Conservation (phyloP, 805 yeast genomes). For the Candida broadrunensis region DNA sequence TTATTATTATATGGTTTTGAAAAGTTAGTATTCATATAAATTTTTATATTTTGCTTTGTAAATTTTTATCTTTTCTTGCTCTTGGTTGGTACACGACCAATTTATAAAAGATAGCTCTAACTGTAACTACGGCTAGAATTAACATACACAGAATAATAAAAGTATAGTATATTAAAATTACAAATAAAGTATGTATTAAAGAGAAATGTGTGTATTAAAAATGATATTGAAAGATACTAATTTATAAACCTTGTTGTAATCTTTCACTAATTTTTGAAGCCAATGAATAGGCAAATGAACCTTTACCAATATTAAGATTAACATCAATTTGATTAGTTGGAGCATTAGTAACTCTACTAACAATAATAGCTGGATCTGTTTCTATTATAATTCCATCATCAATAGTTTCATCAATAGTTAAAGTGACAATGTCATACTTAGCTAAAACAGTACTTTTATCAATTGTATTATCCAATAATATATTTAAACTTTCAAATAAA, state of each 20-base stretch:
- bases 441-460: constrained; percentile 80
- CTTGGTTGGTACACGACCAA: too few species aligned
- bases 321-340: constrained; percentile 46
- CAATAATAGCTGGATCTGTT: constrained; percentile 82
- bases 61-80: too few species aligned
- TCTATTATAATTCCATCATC: constrained; percentile 94
- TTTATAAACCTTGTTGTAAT: constrained; percentile 43
- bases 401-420: constrained; percentile 87
- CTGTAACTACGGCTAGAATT: too few species aligned
- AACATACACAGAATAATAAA: too few species aligned
- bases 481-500: constrained; percentile 76
- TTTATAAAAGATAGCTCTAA: too few species aligned
- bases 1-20: too few species aligned
- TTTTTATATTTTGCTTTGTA: too few species aligned
- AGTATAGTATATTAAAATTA: too few species aligned
- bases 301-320: constrained; percentile 56
- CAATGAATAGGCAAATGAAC: constrained; percentile 81
- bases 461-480: constrained; percentile 63
- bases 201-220: too few species aligned
- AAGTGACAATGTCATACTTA: constrained; percentile 78
- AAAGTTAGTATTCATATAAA: too few species aligned
- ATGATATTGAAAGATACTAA: too few species aligned
- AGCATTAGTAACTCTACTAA: constrained; percentile 86
- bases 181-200: too few species aligned
- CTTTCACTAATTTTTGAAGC: constrained; percentile 62